phyloP scores from a whole-genome alignment of 768 basidiomycete genomes.

The Lentinula sp. region DNA sequence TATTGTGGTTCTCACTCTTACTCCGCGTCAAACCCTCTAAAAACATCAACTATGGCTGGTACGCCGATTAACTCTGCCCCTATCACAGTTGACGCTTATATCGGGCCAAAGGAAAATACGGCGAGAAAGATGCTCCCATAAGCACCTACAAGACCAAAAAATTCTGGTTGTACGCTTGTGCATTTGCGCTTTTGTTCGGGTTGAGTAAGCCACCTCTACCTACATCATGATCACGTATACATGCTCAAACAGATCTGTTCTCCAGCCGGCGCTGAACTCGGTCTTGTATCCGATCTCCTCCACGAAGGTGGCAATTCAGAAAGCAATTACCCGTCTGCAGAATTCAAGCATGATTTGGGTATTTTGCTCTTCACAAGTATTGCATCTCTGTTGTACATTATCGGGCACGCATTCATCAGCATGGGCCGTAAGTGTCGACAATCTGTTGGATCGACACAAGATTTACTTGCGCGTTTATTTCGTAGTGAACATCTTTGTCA shows the following conservation, averaged over 20 bases:
- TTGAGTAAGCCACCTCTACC: conserved; percentile 16
- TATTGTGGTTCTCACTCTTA: background rate
- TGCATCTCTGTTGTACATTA: conserved; percentile 17
- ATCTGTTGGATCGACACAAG: background rate
- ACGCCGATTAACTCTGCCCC: background rate
- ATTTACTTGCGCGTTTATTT: background rate
- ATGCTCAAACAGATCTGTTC: background rate
- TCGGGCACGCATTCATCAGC: conserved; percentile 19
- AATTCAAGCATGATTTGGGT: conserved; percentile 24
- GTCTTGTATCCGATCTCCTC: conserved; percentile 23
- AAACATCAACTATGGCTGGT: background rate
- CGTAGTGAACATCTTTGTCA: conserved; percentile 20
- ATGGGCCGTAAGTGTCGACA: conserved; percentile 17
- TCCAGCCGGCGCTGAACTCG: conserved; percentile 19
- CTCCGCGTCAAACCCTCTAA: background rate
- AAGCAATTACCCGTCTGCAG: conserved; percentile 19
- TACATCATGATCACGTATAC: too few relatives aligned
- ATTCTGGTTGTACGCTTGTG: conserved; percentile 13
- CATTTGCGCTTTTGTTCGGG: conserved; percentile 20
- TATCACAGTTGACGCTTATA: background rate
- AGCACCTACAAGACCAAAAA: conserved; percentile 2
- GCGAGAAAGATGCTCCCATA: conserved; percentile 2
- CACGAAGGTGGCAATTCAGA: conserved; percentile 22
- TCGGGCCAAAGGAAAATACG: background rate
- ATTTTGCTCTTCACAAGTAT: conserved; percentile 21